Conservation (phyloP, 805 yeast species). For the Wickerhamomyces ciferrii region DNA sequence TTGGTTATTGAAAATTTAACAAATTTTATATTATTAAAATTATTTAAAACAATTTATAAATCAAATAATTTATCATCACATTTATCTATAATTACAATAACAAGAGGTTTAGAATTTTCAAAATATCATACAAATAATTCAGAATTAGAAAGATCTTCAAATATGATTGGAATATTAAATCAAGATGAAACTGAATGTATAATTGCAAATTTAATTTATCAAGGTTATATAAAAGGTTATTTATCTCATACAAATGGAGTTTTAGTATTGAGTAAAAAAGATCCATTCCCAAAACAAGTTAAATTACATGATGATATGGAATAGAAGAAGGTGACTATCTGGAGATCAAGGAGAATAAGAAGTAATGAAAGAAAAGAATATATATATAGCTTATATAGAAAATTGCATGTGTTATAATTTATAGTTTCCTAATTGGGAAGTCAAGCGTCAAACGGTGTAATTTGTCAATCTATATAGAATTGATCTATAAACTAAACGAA, state of each 20-base stretch:
- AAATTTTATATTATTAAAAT: slow-evolving; percentile 41
- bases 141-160: background rate
- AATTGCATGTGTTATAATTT: too few relatives aligned
- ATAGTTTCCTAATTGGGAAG: too few relatives aligned
- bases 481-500: too few relatives aligned
- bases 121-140: slow-evolving; percentile 14
- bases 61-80: slow-evolving; percentile 23
- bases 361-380: background rate
- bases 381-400: too few relatives aligned
- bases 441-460: too few relatives aligned
- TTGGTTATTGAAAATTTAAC: slow-evolving; percentile 50
- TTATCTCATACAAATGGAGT: slow-evolving; percentile 71
- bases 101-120: slow-evolving; percentile 36
- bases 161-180: background rate
- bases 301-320: slow-evolving; percentile 2
- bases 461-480: too few relatives aligned
- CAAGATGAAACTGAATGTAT: slow-evolving; percentile 62
- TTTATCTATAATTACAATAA: slow-evolving; percentile 33
- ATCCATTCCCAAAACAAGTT: slow-evolving; percentile 57
- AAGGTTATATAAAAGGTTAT: slow-evolving; percentile 70
- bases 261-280: slow-evolving; percentile 68
- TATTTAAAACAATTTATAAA: slow-evolving; percentile 35
- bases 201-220: slow-evolving; percentile 58
- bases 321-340: too few relatives aligned
- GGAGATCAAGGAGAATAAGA: background rate